Evolutionary conservation across 1,284 basidiomycete genomes (phyloP).

Genomic region (Microbotryum intermedium): DNA sequence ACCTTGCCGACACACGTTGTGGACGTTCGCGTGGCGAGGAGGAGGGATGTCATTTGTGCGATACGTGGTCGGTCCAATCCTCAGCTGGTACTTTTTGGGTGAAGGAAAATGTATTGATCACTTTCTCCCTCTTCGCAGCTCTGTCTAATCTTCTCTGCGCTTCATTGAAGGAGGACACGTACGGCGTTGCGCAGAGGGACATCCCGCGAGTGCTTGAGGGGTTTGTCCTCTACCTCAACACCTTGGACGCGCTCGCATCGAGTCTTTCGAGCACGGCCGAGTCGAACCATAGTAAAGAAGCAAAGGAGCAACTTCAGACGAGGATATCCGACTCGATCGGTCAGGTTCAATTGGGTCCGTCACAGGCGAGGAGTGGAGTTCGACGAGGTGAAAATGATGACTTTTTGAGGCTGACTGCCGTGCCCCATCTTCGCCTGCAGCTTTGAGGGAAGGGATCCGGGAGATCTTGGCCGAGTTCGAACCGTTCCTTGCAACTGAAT

Average conservation of each 20-base stretch:
- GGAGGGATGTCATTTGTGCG: slow-evolving; percentile 15
- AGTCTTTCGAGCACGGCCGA: slow-evolving; percentile 11
- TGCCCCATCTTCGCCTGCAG: slow-evolving; percentile 41
- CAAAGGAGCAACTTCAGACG: slow-evolving; percentile 40
- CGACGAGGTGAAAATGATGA: slow-evolving; percentile 35
- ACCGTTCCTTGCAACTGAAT: slow-evolving; percentile 56
- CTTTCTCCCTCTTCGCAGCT: slow-evolving; percentile 43
- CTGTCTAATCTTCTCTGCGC: slow-evolving; percentile 59
- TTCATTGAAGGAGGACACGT: slow-evolving; percentile 67
- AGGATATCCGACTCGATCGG: slow-evolving; percentile 47
- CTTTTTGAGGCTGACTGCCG: not conserved
- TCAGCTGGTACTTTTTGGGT: not conserved
- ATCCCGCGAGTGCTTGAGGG: slow-evolving; percentile 71
- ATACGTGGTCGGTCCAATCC: slow-evolving; percentile 16
- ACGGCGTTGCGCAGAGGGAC: slow-evolving; percentile 71
- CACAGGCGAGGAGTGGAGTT: too few relatives aligned
- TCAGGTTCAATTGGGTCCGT: slow-evolving; percentile 57
- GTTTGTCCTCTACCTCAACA: slow-evolving; percentile 55
- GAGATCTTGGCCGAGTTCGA: slow-evolving; percentile 64
- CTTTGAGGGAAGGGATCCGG: slow-evolving; percentile 57
- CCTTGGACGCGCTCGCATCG: slow-evolving; percentile 54
- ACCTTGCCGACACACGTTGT: slow-evolving; percentile 8
- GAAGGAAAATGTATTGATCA: not conserved
- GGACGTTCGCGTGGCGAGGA: slow-evolving; percentile 4
- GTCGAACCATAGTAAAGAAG: not conserved